phyloP scores from a whole-genome alignment of 1,139 yeast genomes.

The Blastobotrys indianensis region DNA sequence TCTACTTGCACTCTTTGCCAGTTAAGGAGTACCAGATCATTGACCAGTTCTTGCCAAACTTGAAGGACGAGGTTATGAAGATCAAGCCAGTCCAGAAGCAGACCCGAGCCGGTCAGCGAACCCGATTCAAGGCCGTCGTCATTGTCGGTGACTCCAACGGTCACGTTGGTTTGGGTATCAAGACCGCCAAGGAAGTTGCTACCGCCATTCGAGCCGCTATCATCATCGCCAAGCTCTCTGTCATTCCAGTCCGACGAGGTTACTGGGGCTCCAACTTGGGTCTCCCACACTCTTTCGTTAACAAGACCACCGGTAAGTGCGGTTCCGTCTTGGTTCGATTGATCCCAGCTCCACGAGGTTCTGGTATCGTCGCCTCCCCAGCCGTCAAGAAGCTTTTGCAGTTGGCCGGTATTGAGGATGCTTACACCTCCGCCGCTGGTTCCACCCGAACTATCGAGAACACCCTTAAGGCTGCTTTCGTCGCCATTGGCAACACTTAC shows the following conservation, averaged over 20 bases:
- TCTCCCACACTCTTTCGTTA: constrained; percentile 98
- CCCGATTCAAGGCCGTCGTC: constrained; percentile 99
- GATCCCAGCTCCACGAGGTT: constrained; percentile 99
- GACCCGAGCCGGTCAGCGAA: constrained; percentile 99
- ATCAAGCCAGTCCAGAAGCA: constrained; percentile 99
- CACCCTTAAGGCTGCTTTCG: constrained; percentile 99
- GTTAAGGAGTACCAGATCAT: constrained; percentile 99
- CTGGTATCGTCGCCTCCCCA: constrained; percentile 99
- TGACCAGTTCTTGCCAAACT: constrained; percentile 91
- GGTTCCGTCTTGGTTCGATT: constrained; percentile 98
- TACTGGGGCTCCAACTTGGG: constrained; percentile 99
- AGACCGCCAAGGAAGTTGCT: constrained; percentile 99
- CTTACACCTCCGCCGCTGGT: constrained; percentile 97
- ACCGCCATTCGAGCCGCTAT: constrained; percentile 99
- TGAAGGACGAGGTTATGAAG: constrained; percentile 99
- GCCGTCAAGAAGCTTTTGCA: constrained; percentile 98
- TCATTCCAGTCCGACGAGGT: constrained; percentile 99
- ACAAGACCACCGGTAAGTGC: constrained; percentile 99
- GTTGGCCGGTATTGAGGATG: constrained; percentile 99
- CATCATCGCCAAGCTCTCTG: constrained; percentile 96
- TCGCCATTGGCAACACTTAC: constrained; percentile 99
- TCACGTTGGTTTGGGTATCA: constrained; percentile 99
- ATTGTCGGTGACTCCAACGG: constrained; percentile 99
- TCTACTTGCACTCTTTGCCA: constrained; percentile 98
- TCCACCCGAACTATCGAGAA: constrained; percentile 99